Percentiles rank a stretch among this genome's conserved stretches.
These are phyloP conservation scores for Heliocybe sulcata DNA, from an alignment of 1,284 basidiomycete species.

Conservation along the genomic window DNA sequence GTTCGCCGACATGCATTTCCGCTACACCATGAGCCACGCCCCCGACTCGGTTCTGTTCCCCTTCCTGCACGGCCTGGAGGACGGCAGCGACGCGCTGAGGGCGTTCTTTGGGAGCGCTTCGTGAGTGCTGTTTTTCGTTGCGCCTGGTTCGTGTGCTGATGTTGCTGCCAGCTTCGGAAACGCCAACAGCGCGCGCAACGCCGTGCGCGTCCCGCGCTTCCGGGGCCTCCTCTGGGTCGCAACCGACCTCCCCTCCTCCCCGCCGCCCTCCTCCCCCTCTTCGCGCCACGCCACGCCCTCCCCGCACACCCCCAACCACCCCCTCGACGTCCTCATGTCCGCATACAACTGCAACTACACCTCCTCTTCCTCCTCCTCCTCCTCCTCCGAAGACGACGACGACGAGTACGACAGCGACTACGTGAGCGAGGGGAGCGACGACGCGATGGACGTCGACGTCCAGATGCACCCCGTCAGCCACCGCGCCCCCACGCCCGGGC, in stretches of 20 bases:
- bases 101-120: constrained; percentile 52
- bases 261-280: too few relatives aligned
- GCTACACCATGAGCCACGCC: constrained; percentile 59
- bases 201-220: constrained; percentile 28
- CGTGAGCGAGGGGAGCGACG: constrained; percentile 8
- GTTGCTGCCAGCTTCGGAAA: background rate
- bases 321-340: constrained; percentile 21
- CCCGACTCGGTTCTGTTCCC: constrained; percentile 77
- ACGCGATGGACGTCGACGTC: constrained; percentile 11
- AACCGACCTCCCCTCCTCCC: too few relatives aligned
- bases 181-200: constrained; percentile 19
- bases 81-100: constrained; percentile 69
- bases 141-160: too few relatives aligned
- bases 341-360: background rate
- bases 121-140: background rate
- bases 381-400: constrained; percentile 6
- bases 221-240: constrained; percentile 73
- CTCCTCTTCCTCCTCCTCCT: background rate
- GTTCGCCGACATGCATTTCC: constrained; percentile 56
- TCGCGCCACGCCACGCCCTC: constrained; percentile 26
- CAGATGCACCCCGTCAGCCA: constrained; percentile 43
- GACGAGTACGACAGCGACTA: constrained; percentile 9
- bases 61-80: constrained; percentile 79
- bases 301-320: background rate
- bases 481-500: background rate